phyloP scores from a whole-genome alignment of 1,284 basidiomycete species.

The Trichosporon asahii region DNA sequence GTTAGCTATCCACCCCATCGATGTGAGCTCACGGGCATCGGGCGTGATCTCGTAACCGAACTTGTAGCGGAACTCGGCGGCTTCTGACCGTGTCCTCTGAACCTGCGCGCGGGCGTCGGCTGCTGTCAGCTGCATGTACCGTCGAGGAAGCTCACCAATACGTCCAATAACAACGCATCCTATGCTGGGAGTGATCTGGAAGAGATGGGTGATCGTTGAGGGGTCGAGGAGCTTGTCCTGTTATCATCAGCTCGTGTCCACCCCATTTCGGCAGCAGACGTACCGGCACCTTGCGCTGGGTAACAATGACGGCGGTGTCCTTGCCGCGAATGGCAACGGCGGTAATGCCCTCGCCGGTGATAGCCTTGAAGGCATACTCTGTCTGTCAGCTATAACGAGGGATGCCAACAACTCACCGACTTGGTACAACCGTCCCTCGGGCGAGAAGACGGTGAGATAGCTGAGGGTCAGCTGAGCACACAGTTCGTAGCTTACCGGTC shows the following conservation, averaged over 20 bases:
- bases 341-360: constrained; percentile 93
- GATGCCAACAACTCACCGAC: constrained; percentile 65
- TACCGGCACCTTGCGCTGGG: constrained; percentile 97
- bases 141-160: constrained; percentile 61
- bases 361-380: constrained; percentile 99
- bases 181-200: constrained; percentile 92
- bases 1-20: too few relatives aligned
- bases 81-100: constrained; percentile 79
- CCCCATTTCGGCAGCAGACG: constrained; percentile 26
- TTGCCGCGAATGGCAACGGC: constrained; percentile 88
- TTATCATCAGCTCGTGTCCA: constrained; percentile 1
- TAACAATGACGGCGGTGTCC: constrained; percentile 91
- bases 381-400: constrained; percentile 4
- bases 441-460: constrained; percentile 55
- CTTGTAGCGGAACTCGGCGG: constrained; percentile 93
- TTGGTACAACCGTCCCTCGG: constrained; percentile 68
- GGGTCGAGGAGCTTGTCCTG: constrained; percentile 98
- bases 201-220: constrained; percentile 90
- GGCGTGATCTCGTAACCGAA: constrained; percentile 98
- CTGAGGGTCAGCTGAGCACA: constrained; percentile 32
- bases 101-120: constrained; percentile 94
- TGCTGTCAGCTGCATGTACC: constrained; percentile 45
- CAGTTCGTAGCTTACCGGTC: constrained; percentile 38
- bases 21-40: constrained; percentile 62
- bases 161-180: constrained; percentile 97